Evolutionary conservation across 257 asterid genomes (phyloP).

Genomic region (Nicotiana tomentosiformis): DNA sequence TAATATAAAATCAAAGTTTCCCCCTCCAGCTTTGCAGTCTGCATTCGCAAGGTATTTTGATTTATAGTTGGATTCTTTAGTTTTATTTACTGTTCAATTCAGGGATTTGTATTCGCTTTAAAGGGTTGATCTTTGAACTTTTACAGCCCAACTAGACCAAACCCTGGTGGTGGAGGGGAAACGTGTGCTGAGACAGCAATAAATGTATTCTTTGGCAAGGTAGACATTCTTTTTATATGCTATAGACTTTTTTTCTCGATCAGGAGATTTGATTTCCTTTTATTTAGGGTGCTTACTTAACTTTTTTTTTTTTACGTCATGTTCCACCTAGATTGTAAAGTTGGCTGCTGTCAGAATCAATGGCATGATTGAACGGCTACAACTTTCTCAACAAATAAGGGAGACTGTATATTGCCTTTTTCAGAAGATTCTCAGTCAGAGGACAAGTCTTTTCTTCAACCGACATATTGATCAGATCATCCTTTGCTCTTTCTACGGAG

Average conservation of each 20-base stretch:
- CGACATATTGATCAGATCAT: constrained; percentile 95
- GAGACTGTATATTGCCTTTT: constrained; percentile 84
- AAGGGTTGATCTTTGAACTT: constrained; percentile 13
- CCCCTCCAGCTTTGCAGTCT: constrained; percentile 81
- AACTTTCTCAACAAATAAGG: constrained; percentile 75
- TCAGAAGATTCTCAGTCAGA: constrained; percentile 76
- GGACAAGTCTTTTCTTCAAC: constrained; percentile 69
- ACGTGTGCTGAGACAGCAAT: constrained; percentile 97
- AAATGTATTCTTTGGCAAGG: constrained; percentile 85
- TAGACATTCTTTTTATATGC: constrained; percentile 16
- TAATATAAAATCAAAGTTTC: constrained; percentile 70
- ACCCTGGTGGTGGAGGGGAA: constrained; percentile 97
- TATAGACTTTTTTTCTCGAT: neutral
- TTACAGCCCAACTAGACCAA: constrained; percentile 92
- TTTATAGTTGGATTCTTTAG: constrained; percentile 8
- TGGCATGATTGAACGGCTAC: constrained; percentile 96
- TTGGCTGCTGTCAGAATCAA: constrained; percentile 96
- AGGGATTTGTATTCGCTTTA: neutral
- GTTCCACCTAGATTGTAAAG: constrained; percentile 57
- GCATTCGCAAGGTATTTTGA: constrained; percentile 79
- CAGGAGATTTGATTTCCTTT: neutral
- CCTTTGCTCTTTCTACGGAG: constrained; percentile 97
- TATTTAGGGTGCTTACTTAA: neutral
- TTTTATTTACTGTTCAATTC: neutral
- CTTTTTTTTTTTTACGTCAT: neutral